These are phyloP conservation scores for Sungouiella blattae DNA, from an alignment of 805 yeast genomes.

Conservation along the genomic window DNA sequence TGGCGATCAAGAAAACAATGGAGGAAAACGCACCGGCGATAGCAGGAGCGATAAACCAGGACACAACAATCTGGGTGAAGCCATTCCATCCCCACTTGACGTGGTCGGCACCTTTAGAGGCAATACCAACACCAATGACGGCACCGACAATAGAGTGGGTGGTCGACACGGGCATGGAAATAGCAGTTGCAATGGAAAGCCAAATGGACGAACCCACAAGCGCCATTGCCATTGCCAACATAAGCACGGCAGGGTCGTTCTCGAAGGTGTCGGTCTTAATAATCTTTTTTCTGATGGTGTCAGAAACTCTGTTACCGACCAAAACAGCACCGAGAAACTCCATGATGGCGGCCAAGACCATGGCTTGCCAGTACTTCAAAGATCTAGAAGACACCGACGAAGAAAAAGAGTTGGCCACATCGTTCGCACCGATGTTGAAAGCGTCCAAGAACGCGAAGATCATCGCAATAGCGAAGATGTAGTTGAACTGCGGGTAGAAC, in stretches of 20 bases:
- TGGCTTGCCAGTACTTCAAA: constrained; percentile 70
- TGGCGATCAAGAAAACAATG: constrained; percentile 54
- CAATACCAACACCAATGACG: constrained; percentile 70
- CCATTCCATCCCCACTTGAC: constrained; percentile 77
- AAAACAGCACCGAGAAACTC: constrained; percentile 74
- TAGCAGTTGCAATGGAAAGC: constrained; percentile 61
- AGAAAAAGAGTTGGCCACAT: constrained; percentile 77
- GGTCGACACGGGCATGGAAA: constrained; percentile 79
- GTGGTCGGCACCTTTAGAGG: constrained; percentile 59
- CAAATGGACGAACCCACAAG: constrained; percentile 69
- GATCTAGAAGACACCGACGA: constrained; percentile 72
- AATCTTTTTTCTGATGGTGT: constrained; percentile 65
- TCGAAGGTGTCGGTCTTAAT: constrained; percentile 48
- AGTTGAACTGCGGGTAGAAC: constrained; percentile 55
- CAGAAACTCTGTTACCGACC: constrained; percentile 72
- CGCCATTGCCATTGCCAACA: constrained; percentile 76
- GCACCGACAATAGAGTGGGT: constrained; percentile 80
- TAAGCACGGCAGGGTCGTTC: constrained; percentile 62
- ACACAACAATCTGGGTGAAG: constrained; percentile 67
- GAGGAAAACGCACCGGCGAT: constrained; percentile 65
- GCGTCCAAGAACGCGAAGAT: constrained; percentile 75
- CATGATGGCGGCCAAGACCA: constrained; percentile 65
- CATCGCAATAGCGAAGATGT: constrained; percentile 65
- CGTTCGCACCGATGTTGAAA: constrained; percentile 78
- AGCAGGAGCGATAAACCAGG: constrained; percentile 77